Evolutionary conservation across 148 eudicot genomes (phyloP), one percentile per base, ranked within the genome.

Genomic region (Amaranthus cruentus): DNA sequence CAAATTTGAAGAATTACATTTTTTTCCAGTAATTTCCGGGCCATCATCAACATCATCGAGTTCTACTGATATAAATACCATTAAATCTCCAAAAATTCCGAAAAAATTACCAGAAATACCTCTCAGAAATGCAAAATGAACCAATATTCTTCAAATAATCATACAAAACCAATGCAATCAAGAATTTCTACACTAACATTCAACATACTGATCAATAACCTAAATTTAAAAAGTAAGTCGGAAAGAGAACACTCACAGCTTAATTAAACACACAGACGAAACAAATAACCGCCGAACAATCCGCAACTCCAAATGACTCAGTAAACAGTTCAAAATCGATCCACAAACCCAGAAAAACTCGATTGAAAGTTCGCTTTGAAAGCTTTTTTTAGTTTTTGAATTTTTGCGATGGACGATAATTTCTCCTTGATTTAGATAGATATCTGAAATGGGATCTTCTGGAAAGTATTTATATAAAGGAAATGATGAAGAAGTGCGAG

Each of bases 221-320:
- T 0, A 46, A 55, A 50, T n/a, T 6, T 21, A 43, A 43, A 59
- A 76, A 7, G 4, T 0, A 18, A 73, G 60, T 7, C 59, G 18
- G 38, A 5, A n/a, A 61, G 47, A 51, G 21, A 67, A 62, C 44
- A 74, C 80, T 79, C 57, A 79, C 82, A 68, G 47, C 53, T 71
- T 7, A 2, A 18, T 12, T 38, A 7, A 0, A 9, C 9, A 59
- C 6, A 47, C 18, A 0, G 14, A 47, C 44, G 8, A 42, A 56
- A 28, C 52, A 28, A 28, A 55, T 67, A 76, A 21, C 80, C 44
- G 14, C 78, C 77, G 38, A 66, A 64, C 83, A 63, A 55, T 79
- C 81, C 85, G 18, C 85, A 79, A 71, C 69, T 68, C 76, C 85
- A 13, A 82, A n/a, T 79, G 61, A 71, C 55, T 71, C 42, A 57